These are phyloP conservation scores for Rhododendron mucronatum DNA, from an alignment of 148 eudicot species.

Conservation along the genomic window DNA sequence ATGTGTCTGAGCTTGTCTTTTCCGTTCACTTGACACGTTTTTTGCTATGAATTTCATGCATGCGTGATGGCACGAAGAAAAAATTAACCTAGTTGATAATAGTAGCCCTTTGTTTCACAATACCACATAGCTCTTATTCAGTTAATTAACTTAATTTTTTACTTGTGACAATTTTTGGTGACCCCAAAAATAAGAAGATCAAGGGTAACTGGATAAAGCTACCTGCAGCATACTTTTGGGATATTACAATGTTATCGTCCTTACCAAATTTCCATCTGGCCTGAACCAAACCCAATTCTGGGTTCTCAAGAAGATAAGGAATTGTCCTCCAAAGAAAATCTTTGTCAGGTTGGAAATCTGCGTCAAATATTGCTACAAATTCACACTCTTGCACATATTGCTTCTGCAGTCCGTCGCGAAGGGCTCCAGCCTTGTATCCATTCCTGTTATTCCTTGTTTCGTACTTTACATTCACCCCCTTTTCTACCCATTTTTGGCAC, in stretches of 20 bases:
- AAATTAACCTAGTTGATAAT: not conserved
- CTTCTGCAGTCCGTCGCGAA: constrained; percentile 36
- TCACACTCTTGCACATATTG: constrained; percentile 42
- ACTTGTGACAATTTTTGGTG: not conserved
- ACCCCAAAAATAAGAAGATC: not conserved
- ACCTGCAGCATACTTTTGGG: not conserved
- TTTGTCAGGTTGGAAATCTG: constrained; percentile 54
- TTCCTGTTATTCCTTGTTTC: constrained; percentile 42
- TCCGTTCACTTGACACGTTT: not conserved
- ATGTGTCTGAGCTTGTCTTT: not conserved
- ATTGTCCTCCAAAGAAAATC: constrained; percentile 51
- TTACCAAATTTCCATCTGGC: constrained; percentile 69
- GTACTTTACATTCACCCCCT: constrained; percentile 38
- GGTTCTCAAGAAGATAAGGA: constrained; percentile 52
- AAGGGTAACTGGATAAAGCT: not conserved
- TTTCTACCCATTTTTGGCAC: constrained; percentile 33
- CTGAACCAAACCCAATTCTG: constrained; percentile 52
- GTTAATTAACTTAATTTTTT: not conserved
- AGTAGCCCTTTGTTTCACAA: not conserved
- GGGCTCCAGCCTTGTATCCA: constrained; percentile 52
- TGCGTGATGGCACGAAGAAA: not conserved
- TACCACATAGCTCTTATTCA: not conserved
- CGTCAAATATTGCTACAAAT: constrained; percentile 49
- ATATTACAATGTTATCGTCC: not conserved
- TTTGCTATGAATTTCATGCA: not conserved